Evolutionary conservation across 2,329 filamentous ascomycete genomes (phyloP).

Genomic region (Didymella sp.): DNA sequence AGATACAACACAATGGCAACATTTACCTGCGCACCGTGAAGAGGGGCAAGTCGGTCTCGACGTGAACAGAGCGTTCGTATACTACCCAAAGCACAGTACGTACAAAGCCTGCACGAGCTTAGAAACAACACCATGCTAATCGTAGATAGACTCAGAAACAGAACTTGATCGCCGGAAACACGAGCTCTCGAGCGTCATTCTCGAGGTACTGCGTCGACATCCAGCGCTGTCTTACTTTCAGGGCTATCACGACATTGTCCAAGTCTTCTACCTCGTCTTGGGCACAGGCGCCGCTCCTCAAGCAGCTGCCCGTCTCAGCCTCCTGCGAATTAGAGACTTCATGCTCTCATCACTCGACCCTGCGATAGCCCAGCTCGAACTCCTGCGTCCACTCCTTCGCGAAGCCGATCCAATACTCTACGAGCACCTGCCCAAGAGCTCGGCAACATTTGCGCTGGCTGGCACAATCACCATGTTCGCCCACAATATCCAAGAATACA

Average conservation of each 20-base stretch:
- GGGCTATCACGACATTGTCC: constrained; percentile 97
- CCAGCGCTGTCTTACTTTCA: constrained; percentile 95
- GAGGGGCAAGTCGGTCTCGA: constrained; percentile 92
- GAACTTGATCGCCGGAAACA: constrained; percentile 74
- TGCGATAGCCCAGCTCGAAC: constrained; percentile 81
- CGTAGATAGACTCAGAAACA: constrained; percentile 70
- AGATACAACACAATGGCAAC: constrained; percentile 58
- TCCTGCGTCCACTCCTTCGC: constrained; percentile 82
- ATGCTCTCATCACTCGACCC: constrained; percentile 90
- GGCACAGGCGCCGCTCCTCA: constrained; percentile 65
- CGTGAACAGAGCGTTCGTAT: constrained; percentile 95
- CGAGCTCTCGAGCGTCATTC: constrained; percentile 81
- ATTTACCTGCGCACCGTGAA: constrained; percentile 78
- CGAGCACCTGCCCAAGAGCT: constrained; percentile 75
- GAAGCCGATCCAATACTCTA: constrained; percentile 75
- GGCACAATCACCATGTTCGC: constrained; percentile 95
- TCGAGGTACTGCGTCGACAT: constrained; percentile 77
- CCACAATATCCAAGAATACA: constrained; percentile 90
- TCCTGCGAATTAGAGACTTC: constrained; percentile 92
- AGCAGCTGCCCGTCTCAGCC: constrained; percentile 80
- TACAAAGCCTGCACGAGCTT: neutral
- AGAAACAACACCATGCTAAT: constrained; percentile 16
- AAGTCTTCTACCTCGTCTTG: constrained; percentile 89
- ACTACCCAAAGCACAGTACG: constrained; percentile 81
- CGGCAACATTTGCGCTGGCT: constrained; percentile 92